Evolutionary conservation across 257 asterid genomes (phyloP), one percentile per base, ranked within the genome.

Genomic region (Scutellaria baicalensis): DNA sequence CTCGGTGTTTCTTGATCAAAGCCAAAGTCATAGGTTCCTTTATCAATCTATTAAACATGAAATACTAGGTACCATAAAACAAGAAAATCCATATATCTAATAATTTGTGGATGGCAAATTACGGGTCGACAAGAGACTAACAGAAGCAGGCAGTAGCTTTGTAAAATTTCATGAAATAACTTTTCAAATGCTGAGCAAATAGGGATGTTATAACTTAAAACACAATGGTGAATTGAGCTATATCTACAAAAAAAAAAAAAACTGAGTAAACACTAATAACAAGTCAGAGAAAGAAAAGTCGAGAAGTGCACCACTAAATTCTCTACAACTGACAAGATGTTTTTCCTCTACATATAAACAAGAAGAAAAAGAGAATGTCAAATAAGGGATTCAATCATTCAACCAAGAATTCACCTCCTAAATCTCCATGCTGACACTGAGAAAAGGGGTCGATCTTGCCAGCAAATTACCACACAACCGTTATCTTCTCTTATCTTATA

Each of bases 381-480:
- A 61, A 68, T 40, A 71, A 20, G 23, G 33, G 33, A 27, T 2
- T 27, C 33, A 27, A 31, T 0, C 35, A 72, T 68, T 36, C 66
- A 1, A 1, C 59, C 58, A 20, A 44, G 56, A 72, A 52, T 72
- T 84, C 82, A 88, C 83, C 87, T 83, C 86, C 91, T 79, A 79
- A 70, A 83, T 69, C 96, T 89, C 98, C 98, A 93, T 8, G 96
- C 87, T 0, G 98, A 88, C 0, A 93, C 91, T 0, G 95, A 83
- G 80, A 87, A 82, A 38, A 93, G 89, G 36, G 97, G 83, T 3
- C 96, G 84, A 84, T 93, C 98, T 49, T 93, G 96, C 98, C 98
- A 93, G 76, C 96, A 91, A 42, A 87, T 87, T 59, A 90, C 96
- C 54, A 88, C 88, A 1, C 89, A 75, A 1, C 96, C 97, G 20